Base-by-base conservation (phyloP, 768 basidiomycete genomes). In the Gloeophyllum trabeum region DNA sequence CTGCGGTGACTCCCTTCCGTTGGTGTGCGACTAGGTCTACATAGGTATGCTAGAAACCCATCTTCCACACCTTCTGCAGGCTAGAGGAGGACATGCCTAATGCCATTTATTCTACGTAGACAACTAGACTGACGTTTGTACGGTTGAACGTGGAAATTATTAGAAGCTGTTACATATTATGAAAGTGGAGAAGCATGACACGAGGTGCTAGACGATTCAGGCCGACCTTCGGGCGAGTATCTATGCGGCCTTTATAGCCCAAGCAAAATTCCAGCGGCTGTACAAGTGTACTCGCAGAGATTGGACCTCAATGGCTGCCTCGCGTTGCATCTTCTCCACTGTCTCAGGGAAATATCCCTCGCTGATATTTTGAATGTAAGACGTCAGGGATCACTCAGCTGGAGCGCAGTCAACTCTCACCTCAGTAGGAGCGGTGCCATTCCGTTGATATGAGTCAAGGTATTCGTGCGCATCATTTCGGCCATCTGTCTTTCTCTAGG, bases 211-310 rank as follows among this genome's bases (percentile, higher is more conserved):
- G n/a, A n/a, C n/a, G n/a, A n/a, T n/a, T n/a, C n/a, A n/a, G n/a
- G n/a, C n/a, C n/a, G n/a, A n/a, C n/a, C n/a, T n/a, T n/a, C n/a
- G n/a, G n/a, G n/a, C n/a, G n/a, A n/a, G n/a, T n/a, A n/a, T n/a
- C n/a, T n/a, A n/a, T n/a, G n/a, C n/a, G n/a, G n/a, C n/a, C 32
- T 58, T 61, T 38, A 59, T 55, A 7, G 59, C 59, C 59, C 59
- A 61, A 10, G 59, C 56, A 41, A 58, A 61, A 30, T 46, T 48
- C 57, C 57, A 61, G 24, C 58, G 52, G 39, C 45, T 57, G 48
- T 59, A 55, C 21, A 59, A 34, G 24, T 43, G 54, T 4, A 51
- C 49, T 32, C 49, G 48, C 24, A 56, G 47, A 25, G 55, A 55
- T 21, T 40, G 49, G 25, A 61, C 38, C 44, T 61, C 59, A 7